These are phyloP conservation scores for Myxozyma neotropica DNA, from an alignment of 805 yeast genomes.

Conservation along the genomic window DNA sequence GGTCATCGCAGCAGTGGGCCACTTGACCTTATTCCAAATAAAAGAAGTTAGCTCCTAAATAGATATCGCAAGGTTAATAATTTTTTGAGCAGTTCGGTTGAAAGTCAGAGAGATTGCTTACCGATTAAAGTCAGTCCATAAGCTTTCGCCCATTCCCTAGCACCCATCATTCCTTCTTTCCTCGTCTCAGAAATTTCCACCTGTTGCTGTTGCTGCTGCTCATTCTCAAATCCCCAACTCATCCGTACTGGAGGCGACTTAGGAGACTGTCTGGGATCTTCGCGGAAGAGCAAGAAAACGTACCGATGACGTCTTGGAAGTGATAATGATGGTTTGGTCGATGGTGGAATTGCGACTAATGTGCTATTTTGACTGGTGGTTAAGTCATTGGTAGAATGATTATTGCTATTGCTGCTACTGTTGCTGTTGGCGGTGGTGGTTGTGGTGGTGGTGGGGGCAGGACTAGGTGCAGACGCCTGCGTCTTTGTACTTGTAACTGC, in stretches of 20 bases:
- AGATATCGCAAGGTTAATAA: background rate
- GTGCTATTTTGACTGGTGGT: background rate
- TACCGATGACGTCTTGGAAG: constrained; percentile 9
- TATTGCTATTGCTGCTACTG: background rate
- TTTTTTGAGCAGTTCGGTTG: background rate
- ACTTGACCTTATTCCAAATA: constrained; percentile 1
- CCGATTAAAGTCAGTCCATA: constrained; percentile 18
- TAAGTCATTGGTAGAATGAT: background rate
- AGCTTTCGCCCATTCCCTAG: constrained; percentile 24
- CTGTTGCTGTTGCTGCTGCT: background rate
- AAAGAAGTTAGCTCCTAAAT: constrained; percentile 25
- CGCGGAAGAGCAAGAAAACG: constrained; percentile 19
- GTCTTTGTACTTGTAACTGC: background rate
- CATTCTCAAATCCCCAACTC: constrained; percentile 11
- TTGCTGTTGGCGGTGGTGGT: background rate
- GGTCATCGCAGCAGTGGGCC: background rate
- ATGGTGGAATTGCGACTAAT: background rate
- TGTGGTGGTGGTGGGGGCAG: background rate
- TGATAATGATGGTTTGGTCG: background rate
- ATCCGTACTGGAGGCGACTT: constrained; percentile 11
- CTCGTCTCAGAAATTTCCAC: background rate
- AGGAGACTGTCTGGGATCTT: constrained; percentile 14
- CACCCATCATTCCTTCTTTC: constrained; percentile 5
- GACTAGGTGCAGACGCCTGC: background rate
- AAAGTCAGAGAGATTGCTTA: background rate